Conservation (phyloP, 768 basidiomycete genomes). For the Tephrocybe sp. region DNA sequence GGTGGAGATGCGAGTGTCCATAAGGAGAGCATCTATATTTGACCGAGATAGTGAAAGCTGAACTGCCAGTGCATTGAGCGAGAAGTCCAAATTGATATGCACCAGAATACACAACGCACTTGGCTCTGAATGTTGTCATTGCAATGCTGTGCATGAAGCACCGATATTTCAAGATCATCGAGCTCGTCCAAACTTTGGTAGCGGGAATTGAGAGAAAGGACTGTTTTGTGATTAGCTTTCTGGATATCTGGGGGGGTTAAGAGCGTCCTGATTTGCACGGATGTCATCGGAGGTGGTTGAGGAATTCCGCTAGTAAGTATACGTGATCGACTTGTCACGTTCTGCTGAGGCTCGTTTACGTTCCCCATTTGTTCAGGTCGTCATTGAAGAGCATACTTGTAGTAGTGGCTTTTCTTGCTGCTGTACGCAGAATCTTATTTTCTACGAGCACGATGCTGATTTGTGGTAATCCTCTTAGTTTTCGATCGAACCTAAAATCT, state of each 20-base stretch:
- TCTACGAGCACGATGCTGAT: no score
- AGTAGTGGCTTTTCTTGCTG: no score
- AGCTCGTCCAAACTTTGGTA: constrained; percentile 54
- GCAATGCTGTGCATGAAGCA: constrained; percentile 41
- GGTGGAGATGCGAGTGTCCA: constrained; percentile 46
- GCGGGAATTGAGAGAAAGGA: constrained; percentile 41
- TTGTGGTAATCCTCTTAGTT: no score
- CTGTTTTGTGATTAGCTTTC: constrained; percentile 34
- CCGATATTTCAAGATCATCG: constrained; percentile 40
- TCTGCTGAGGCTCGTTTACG: no score
- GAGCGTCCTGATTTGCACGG: constrained; percentile 43
- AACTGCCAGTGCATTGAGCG: constrained; percentile 45
- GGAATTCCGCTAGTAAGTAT: not conserved
- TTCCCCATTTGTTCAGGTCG: no score
- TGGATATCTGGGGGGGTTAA: constrained; percentile 46
- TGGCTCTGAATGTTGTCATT: constrained; percentile 41
- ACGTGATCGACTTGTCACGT: no score
- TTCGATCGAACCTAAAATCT: no score
- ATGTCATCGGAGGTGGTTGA: constrained; percentile 12
- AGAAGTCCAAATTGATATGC: constrained; percentile 16
- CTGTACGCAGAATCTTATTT: no score
- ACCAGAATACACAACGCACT: constrained; percentile 39
- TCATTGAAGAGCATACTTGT: no score
- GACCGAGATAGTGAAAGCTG: constrained; percentile 59
- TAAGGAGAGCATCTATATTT: constrained; percentile 45